Base-by-base conservation (phyloP, 1,284 basidiomycete species). In the Gomphus sp. region DNA sequence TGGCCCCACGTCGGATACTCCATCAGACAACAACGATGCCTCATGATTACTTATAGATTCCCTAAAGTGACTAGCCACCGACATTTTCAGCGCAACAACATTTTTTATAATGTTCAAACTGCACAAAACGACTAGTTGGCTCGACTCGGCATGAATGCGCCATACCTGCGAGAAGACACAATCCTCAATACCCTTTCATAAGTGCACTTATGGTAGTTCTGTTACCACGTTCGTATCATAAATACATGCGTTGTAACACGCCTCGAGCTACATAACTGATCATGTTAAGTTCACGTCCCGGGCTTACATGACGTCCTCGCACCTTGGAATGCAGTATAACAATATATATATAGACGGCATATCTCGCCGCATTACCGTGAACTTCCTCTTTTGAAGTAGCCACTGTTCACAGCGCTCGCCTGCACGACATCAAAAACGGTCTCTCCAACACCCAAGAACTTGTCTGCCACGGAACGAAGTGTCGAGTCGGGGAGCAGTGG, bases 381-480 rank as follows among this genome's bases (percentile, higher is more conserved):
- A 18, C 31, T 43, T 54, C 54, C 41, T 18, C 63, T 68, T 68
- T 72, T 73, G 64, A 74, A 95, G 70, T 91, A 94, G 37, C 76
- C 64, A 70, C 87, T 93, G 68, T 87, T 92, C 60, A 95, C 89
- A 28, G 82, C 90, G 9, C 85, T 84, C 25, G 82, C 84, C 66
- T 92, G 87, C 47, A 88, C 75, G 69, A 91, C 79, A 66, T 91
- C 90, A 73, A 96, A 98, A 41, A 96, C 73, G 12, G 86, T 86
- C 73, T 98, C 95, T 61, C 95, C 95, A 28, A 93, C 76, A 33
- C 85, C 83, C 57, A 98, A 78, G 69, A 93, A 96, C 61, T 81
- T 83, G 65, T 96, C 89, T 7, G 91, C 83, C 22, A 91, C 71
- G 11, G 82, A 81, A 60, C 88, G 85, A 28, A 87, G 64, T 3